phyloP scores from a whole-genome alignment of 2,329 filamentous ascomycete genomes.

The Dothiorella sarmentorum region DNA sequence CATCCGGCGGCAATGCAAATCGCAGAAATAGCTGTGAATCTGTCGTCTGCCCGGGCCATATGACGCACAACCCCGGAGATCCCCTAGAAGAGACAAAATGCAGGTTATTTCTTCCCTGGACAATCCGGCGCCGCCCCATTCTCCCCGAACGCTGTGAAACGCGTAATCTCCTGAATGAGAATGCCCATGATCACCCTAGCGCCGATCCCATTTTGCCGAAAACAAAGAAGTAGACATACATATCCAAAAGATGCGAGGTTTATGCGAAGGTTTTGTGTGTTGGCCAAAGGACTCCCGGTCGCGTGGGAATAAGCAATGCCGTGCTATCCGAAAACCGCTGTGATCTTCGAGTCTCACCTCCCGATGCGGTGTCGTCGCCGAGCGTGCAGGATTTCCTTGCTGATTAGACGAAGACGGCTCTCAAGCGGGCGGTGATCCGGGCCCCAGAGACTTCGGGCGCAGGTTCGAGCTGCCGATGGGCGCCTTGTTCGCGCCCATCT shows the following conservation, averaged over 20 bases:
- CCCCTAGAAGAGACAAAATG: slow-evolving; percentile 14
- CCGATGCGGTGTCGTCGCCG: not conserved
- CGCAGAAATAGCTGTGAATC: slow-evolving; percentile 12
- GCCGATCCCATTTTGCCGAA: slow-evolving; percentile 13
- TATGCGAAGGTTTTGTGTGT: slow-evolving; percentile 8
- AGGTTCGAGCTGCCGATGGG: slow-evolving; percentile 46
- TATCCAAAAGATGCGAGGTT: slow-evolving; percentile 9
- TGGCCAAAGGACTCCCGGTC: not conserved
- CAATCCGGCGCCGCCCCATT: slow-evolving; percentile 4
- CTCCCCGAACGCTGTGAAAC: slow-evolving; percentile 8
- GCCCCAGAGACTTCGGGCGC: slow-evolving; percentile 44
- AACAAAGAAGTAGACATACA: slow-evolving; percentile 15
- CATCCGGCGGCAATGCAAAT: slow-evolving; percentile 7
- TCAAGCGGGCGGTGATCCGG: slow-evolving; percentile 21
- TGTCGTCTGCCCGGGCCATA: slow-evolving; percentile 10
- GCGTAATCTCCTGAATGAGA: slow-evolving; percentile 13
- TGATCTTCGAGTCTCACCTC: slow-evolving; percentile 5
- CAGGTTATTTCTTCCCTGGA: slow-evolving; percentile 11
- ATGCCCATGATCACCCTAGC: slow-evolving; percentile 5
- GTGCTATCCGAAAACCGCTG: slow-evolving; percentile 3
- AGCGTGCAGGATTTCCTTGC: slow-evolving; percentile 1
- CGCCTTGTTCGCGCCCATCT: slow-evolving; percentile 46
- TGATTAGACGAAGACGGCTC: not conserved
- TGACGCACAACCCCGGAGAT: slow-evolving; percentile 10
- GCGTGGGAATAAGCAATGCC: slow-evolving; percentile 9